A percentile compares a stretch with the other conserved stretches of the same genome.
phyloP scores from a whole-genome alignment of 2,329 filamentous ascomycete genomes.

The Botrytis fragariae region DNA sequence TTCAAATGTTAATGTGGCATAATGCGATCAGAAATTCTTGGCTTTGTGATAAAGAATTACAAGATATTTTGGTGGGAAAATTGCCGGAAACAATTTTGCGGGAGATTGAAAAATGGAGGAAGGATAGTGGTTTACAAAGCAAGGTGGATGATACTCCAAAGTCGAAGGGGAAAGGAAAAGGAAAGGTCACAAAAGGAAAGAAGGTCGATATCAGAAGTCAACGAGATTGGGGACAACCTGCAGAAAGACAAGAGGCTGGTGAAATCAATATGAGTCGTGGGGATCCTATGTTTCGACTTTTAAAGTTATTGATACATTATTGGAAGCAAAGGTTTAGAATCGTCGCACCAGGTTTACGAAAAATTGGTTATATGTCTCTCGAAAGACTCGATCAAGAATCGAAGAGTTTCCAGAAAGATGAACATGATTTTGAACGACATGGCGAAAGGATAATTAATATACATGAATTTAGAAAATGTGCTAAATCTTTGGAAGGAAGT shows the following conservation, averaged over 20 bases:
- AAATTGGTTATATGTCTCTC: slow-evolving; percentile 83
- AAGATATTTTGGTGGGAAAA: slow-evolving; percentile 72
- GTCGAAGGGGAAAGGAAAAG: slow-evolving; percentile 39
- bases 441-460: slow-evolving; percentile 73
- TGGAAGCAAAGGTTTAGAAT: slow-evolving; percentile 85
- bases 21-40: slow-evolving; percentile 84
- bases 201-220: slow-evolving; percentile 42
- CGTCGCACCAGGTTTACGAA: slow-evolving; percentile 77
- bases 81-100: slow-evolving; percentile 58
- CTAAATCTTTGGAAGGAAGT: slow-evolving; percentile 72
- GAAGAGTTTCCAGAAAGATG: slow-evolving; percentile 63
- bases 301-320: slow-evolving; percentile 75
- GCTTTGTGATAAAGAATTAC: slow-evolving; percentile 73
- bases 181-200: slow-evolving; percentile 40
- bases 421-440: slow-evolving; percentile 61
- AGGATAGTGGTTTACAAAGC: slow-evolving; percentile 59
- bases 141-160: slow-evolving; percentile 42
- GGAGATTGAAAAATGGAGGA: slow-evolving; percentile 71
- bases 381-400: slow-evolving; percentile 71
- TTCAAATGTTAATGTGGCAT: slow-evolving; percentile 83
- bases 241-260: slow-evolving; percentile 66
- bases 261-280: slow-evolving; percentile 75
- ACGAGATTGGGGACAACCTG: slow-evolving; percentile 70
- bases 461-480: slow-evolving; percentile 65
- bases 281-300: slow-evolving; percentile 74